Evolutionary conservation across 352 stramenopile genomes (phyloP), one percentile per base, ranked within the genome.

Genomic region (Thraustochytrium striatum): DNA sequence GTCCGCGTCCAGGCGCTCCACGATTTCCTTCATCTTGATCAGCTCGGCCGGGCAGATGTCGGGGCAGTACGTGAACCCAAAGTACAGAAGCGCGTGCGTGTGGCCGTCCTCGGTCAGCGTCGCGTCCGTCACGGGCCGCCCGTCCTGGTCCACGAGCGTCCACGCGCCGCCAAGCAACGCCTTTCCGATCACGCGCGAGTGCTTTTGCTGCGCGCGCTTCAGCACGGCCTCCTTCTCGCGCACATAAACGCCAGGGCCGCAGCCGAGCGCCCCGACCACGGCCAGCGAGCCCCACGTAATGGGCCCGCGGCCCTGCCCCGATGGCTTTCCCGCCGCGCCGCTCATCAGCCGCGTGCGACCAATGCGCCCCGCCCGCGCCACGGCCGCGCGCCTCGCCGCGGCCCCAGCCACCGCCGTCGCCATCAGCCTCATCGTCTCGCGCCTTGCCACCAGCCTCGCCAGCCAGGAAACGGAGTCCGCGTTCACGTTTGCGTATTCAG

Each of bases 11-110:
- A 98, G 85, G 78, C 89, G 90, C 84, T 97, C 92, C 69, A 98
- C 89, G 43, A 98, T 92, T 55, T 96, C 89, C 16, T 92, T 94
- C 32, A 99, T 91, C 83, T 98, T 98, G 65, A 99, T 92, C 79
- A 99, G 92, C 87, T 99, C 96, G 36, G 97, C 97, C 16, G 97
- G 96, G 82, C 97, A 99, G 84, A 99, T 99, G 85, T 99, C 96
- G 2, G 97, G 97, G 86, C 96, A 99, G 82, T 97, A 92, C 72
- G 95, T 98, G 88, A 99, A 99, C 81, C 97, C 97, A 90, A 99
- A 99, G 90, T 99, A 99, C 30, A 99, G 86, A 50, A 99, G 87
- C 72, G 93, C 90, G 87, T 95, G 80, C 96, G 95, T 55, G 47
- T 82, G 72, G 39, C 36, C 33, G 21, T 68, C 35, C 19, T 70